Evolutionary conservation across 352 stramenopile species (phyloP), one percentile per base, ranked within the genome.

Genomic region (Phytophthora pluvialis): DNA sequence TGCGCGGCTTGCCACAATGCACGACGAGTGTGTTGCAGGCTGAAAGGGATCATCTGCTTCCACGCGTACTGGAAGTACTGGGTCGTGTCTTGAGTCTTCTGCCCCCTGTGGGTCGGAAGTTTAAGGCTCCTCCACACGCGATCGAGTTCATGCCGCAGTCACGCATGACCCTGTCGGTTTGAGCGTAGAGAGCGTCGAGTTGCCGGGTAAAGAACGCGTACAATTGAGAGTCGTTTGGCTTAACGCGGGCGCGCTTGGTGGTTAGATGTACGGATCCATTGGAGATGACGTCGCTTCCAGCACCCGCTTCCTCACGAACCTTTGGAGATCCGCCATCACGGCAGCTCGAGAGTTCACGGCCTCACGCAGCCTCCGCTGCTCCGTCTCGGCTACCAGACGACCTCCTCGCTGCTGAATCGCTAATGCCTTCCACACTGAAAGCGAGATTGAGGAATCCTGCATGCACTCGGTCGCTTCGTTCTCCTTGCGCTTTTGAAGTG

Each of bases 371-470:
- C 33, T 45, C 2, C 40, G 45, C 7, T 64, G 50, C n/a, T 64
- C 45, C n/a, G n/a, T 44, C 53, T 64, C 62, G 3, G 54, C 53
- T 15, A 33, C 48, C 9, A 55, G 47, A 29, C 53, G 21, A 1
- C 18, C 21, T 18, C 53, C 62, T 45, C 38, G 35, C 18, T 70
- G 62, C 10, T 52, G 54, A 9, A 59, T 58, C 9, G 54, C 45
- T 9, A 70, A 8, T 4, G 46, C 48, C 16, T 65, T 70, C 62
- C 62, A 70, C 40, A 61, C n/a, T 15, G 53, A 43, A 50, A 38
- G 11, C 5, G 43, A 25, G 7, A 51, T 16, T 16, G 15, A 21
- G 0, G 21, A 28, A 4, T 21, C 25, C 8, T 10, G 6, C 16
- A 21, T 25, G 10, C 25, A 16, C 18, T 50, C 3, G 4, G 35